These are phyloP conservation scores for Aegilops speltoides DNA, from an alignment of 176 grass and related monocot genomes.

Conservation along the genomic window DNA sequence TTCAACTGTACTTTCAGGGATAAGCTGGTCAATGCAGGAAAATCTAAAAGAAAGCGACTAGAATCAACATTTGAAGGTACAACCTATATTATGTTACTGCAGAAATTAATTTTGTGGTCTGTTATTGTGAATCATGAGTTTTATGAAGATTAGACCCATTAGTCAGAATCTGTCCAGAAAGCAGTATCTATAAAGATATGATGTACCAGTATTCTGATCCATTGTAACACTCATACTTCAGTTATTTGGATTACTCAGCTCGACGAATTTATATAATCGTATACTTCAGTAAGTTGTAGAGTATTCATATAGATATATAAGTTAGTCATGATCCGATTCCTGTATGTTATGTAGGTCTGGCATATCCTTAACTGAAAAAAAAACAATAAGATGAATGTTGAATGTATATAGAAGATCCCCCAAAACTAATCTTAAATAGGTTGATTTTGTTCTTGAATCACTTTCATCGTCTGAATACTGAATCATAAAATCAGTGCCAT, in stretches of 20 bases:
- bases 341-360: neutral
- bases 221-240: neutral
- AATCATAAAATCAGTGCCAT: slow-evolving; percentile 8
- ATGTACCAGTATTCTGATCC: neutral
- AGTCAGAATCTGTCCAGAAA: slow-evolving; percentile 1
- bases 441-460: slow-evolving; percentile 22
- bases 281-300: slow-evolving; percentile 6
- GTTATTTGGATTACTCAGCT: slow-evolving; percentile 31
- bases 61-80: slow-evolving; percentile 94
- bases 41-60: slow-evolving; percentile 74
- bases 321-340: neutral
- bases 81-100: slow-evolving; percentile 23
- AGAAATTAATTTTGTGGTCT: slow-evolving; percentile 10
- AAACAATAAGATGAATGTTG: neutral
- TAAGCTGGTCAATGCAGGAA: slow-evolving; percentile 65
- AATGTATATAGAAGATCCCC: neutral
- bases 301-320: neutral
- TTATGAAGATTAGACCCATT: neutral
- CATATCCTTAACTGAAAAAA: neutral
- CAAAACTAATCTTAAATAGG: neutral
- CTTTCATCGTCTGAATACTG: neutral
- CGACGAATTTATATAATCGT: slow-evolving; percentile 16
- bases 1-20: slow-evolving; percentile 55
- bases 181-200: neutral
- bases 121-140: neutral